Percentiles rank a stretch among this genome's conserved stretches.
Conservation (phyloP, 768 basidiomycete species). For the Hydnomerulius pinastri region DNA sequence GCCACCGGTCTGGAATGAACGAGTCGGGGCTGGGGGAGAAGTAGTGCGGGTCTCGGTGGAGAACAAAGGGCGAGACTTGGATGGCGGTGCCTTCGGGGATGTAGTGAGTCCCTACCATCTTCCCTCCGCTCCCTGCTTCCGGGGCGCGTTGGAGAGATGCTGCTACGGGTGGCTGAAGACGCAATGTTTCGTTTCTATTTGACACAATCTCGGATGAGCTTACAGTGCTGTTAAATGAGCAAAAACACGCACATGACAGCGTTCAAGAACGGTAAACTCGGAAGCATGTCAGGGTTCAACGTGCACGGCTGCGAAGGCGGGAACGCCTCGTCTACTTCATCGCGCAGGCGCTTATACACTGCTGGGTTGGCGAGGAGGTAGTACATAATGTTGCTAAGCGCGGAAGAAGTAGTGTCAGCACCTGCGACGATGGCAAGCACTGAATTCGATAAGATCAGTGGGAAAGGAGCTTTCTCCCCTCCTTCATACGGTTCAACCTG, state of each 20-base stretch:
- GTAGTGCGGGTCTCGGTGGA: constrained; percentile 47
- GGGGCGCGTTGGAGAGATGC: constrained; percentile 43
- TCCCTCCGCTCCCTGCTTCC: constrained; percentile 29
- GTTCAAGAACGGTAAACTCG: constrained; percentile 36
- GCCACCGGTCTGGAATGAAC: constrained; percentile 48
- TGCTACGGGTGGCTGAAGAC: constrained; percentile 45
- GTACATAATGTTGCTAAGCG: constrained; percentile 41
- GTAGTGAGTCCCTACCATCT: constrained; percentile 34
- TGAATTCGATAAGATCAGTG: constrained; percentile 37
- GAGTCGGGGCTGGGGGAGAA: constrained; percentile 45
- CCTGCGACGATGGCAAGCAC: constrained; percentile 46
- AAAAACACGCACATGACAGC: constrained; percentile 31
- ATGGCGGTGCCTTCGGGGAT: constrained; percentile 45
- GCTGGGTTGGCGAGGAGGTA: constrained; percentile 41
- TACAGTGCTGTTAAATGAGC: not conserved
- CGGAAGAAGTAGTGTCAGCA: constrained; percentile 48
- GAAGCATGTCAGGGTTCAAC: constrained; percentile 21
- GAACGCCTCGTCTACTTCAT: constrained; percentile 40
- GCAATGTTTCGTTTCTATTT: constrained; percentile 49
- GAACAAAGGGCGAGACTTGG: constrained; percentile 40
- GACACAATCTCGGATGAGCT: not conserved
- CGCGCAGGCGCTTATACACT: constrained; percentile 36
- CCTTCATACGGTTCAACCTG: constrained; percentile 28
- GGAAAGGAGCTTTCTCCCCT: constrained; percentile 27
- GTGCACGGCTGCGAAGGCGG: constrained; percentile 15